Evolutionary conservation across 176 grass and related monocot genomes (phyloP).

Genomic region (Oryza officinalis): DNA sequence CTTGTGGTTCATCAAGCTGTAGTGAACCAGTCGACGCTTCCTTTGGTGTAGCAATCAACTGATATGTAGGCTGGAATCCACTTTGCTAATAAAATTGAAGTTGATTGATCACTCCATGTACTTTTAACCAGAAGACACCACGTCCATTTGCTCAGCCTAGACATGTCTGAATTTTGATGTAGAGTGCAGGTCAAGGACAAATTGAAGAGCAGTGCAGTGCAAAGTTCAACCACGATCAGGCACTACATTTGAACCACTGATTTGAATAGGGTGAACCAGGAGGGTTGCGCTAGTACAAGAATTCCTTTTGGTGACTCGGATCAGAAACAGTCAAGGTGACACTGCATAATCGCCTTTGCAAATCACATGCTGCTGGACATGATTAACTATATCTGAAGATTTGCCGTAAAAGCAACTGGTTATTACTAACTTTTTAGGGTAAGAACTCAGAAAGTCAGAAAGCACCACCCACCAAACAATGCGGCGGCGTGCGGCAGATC

Average conservation of each 20-base stretch:
- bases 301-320: background rate
- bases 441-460: background rate
- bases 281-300: background rate
- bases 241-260: too few species aligned
- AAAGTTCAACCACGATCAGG: background rate
- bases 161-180: background rate
- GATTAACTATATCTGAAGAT: background rate
- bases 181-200: background rate
- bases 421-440: background rate
- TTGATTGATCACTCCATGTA: background rate
- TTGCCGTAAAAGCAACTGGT: background rate
- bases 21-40: background rate
- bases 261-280: too few species aligned
- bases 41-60: background rate
- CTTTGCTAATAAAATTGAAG: background rate
- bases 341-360: background rate
- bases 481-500: background rate
- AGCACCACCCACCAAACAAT: background rate
- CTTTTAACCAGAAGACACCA: constrained; percentile 14
- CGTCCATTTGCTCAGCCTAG: background rate
- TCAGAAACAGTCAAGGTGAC: background rate
- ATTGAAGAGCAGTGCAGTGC: background rate
- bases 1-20: constrained; percentile 10
- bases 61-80: constrained; percentile 31
- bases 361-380: background rate